phyloP scores from a whole-genome alignment of 352 stramenopile species.

The Globisporangium emineosum region DNA sequence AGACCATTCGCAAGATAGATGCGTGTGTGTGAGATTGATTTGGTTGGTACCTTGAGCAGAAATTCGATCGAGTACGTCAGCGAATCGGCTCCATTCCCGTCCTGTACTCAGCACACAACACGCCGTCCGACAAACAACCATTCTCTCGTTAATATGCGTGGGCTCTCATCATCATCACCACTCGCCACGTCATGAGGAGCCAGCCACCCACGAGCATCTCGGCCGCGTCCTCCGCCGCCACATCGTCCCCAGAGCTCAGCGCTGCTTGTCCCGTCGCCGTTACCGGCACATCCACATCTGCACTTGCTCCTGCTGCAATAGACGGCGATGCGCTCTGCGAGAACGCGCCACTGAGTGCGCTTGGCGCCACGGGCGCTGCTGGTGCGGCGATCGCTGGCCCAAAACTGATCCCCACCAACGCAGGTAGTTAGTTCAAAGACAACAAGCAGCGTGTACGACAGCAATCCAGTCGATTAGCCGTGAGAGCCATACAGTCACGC shows the following conservation, averaged over 20 bases:
- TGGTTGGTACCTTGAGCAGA: constrained; percentile 35
- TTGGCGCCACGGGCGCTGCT: constrained; percentile 2
- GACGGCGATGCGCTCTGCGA: background rate
- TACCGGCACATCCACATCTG: background rate
- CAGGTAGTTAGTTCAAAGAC: background rate
- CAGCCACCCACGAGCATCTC: constrained; percentile 3
- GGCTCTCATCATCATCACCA: background rate
- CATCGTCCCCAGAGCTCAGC: background rate
- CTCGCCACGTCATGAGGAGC: background rate
- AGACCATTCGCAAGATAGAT: background rate
- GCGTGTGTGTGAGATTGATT: background rate
- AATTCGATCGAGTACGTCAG: constrained; percentile 66
- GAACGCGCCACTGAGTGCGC: background rate
- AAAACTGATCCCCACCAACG: background rate
- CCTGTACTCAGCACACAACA: constrained; percentile 6
- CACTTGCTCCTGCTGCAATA: background rate
- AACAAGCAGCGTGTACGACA: background rate
- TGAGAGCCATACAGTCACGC: background rate
- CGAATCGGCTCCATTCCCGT: constrained; percentile 18
- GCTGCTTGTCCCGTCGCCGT: background rate
- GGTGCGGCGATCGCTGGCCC: constrained; percentile 10
- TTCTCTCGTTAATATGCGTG: background rate
- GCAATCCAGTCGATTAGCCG: too few species aligned
- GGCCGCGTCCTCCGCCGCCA: background rate
- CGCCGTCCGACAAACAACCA: background rate